phyloP scores from a whole-genome alignment of 768 basidiomycete species.

The Russula sp. region DNA sequence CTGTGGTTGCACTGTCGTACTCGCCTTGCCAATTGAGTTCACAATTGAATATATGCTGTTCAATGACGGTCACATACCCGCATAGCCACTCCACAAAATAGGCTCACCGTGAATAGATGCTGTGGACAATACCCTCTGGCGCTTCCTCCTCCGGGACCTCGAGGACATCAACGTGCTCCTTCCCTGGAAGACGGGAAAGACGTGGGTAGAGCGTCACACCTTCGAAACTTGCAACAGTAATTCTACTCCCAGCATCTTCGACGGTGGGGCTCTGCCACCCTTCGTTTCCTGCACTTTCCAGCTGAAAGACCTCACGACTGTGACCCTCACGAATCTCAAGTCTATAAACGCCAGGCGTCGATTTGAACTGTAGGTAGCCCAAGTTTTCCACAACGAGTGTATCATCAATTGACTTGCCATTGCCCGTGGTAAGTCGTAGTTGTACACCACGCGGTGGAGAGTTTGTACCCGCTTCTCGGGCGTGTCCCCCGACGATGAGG shows the following conservation, averaged over 20 bases:
- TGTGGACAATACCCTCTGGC: conserved; percentile 45
- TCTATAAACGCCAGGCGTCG: conserved; percentile 82
- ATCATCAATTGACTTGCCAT: conserved; percentile 59
- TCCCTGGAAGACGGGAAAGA: conserved; percentile 63
- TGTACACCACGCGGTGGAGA: conserved; percentile 87
- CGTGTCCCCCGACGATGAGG: conserved; percentile 92
- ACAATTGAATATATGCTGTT: conserved; percentile 35
- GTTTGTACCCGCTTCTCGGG: conserved; percentile 63
- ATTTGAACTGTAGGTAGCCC: conserved; percentile 95
- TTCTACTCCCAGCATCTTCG: conserved; percentile 62
- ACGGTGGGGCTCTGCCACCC: conserved; percentile 83
- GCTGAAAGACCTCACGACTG: conserved; percentile 72
- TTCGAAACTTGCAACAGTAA: conserved; percentile 86
- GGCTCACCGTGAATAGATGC: conserved; percentile 52
- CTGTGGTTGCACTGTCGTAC: conserved; percentile 30
- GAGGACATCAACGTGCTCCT: conserved; percentile 81
- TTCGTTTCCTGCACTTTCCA: conserved; percentile 85
- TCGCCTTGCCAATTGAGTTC: conserved; percentile 21
- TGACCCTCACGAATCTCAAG: conserved; percentile 81
- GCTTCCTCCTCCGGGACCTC: conserved; percentile 40
- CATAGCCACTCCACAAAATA: neutral
- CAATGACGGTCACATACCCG: conserved; percentile 21
- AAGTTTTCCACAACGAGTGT: conserved; percentile 93
- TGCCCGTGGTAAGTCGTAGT: conserved; percentile 64
- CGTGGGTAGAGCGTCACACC: conserved; percentile 87